These are phyloP conservation scores for Wallacemonas collosoma DNA, from an alignment of 208 protist species.

Conservation along the genomic window DNA sequence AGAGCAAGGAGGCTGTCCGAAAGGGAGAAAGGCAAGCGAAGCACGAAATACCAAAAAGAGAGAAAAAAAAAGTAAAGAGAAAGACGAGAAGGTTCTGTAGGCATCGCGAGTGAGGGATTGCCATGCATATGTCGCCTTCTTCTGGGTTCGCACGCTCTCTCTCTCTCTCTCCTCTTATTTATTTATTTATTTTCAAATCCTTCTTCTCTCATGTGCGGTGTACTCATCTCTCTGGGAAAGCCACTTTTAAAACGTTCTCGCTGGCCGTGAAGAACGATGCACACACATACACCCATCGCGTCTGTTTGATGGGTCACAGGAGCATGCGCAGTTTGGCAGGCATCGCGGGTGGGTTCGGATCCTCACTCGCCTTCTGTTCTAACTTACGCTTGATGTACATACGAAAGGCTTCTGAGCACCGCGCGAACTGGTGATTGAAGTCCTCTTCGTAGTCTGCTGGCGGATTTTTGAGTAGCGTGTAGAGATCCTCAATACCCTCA, in stretches of 20 bases:
- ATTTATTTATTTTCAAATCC: neutral
- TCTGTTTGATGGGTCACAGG: constrained; percentile 1
- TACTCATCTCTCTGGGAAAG: too few relatives aligned
- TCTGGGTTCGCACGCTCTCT: too few relatives aligned
- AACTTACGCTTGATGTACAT: constrained; percentile 87
- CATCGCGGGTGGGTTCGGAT: constrained; percentile 39
- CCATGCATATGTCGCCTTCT: too few relatives aligned
- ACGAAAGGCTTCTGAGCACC: constrained; percentile 84
- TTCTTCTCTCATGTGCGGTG: neutral
- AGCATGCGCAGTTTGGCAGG: constrained; percentile 42
- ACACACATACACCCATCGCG: neutral
- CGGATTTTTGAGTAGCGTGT: constrained; percentile 47
- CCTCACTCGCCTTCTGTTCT: constrained; percentile 61
- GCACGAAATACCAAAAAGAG: too few relatives aligned
- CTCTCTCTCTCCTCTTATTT: neutral
- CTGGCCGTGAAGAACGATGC: too few relatives aligned
- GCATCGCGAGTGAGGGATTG: too few relatives aligned
- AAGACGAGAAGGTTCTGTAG: too few relatives aligned
- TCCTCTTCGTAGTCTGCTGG: constrained; percentile 43
- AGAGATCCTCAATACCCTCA: constrained; percentile 80
- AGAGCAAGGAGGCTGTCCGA: too few relatives aligned
- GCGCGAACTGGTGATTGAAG: constrained; percentile 77
- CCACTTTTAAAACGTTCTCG: neutral
- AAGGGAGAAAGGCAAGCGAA: too few relatives aligned
- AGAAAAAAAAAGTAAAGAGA: too few relatives aligned